Percentiles rank a stretch among this genome's conserved stretches.
Evolutionary conservation across 2,329 filamentous ascomycete species (phyloP).

Genomic region (Colletotrichum limetticola): DNA sequence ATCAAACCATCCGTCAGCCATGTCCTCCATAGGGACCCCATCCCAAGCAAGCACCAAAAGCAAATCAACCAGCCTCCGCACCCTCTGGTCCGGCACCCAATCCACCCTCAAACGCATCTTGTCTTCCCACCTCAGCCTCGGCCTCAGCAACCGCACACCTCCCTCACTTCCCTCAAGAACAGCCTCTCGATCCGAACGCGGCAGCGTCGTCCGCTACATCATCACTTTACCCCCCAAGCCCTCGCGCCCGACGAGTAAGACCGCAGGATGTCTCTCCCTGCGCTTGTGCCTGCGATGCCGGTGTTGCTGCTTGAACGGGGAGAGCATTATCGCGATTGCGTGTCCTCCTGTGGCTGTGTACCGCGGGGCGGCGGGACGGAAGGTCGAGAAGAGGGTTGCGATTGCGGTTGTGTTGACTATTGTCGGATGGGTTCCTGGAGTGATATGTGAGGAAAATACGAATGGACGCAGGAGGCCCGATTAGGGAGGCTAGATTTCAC

Average conservation of each 20-base stretch:
- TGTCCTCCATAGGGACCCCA: background rate
- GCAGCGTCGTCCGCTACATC: background rate
- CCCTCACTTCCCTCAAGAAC: background rate
- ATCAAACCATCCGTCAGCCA: background rate
- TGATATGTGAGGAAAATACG: background rate
- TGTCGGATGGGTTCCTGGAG: background rate
- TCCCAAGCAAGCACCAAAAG: background rate
- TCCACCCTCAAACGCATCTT: background rate
- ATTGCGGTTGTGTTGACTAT: background rate
- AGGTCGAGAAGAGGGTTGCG: background rate
- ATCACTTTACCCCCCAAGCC: background rate
- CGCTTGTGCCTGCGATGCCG: background rate
- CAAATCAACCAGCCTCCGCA: background rate
- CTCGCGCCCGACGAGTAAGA: no score
- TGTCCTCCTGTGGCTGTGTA: slow-evolving; percentile 5
- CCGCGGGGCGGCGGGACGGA: background rate
- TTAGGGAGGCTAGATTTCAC: background rate
- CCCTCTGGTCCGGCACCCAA: slow-evolving; percentile 2
- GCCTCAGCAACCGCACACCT: background rate
- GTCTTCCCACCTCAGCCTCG: background rate
- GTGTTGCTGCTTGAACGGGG: background rate
- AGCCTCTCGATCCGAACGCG: background rate
- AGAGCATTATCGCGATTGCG: background rate
- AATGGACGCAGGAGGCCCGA: no score
- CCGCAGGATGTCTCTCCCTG: background rate